Evolutionary conservation across 805 yeast species (phyloP).

Genomic region (Barnettozyma populi): DNA sequence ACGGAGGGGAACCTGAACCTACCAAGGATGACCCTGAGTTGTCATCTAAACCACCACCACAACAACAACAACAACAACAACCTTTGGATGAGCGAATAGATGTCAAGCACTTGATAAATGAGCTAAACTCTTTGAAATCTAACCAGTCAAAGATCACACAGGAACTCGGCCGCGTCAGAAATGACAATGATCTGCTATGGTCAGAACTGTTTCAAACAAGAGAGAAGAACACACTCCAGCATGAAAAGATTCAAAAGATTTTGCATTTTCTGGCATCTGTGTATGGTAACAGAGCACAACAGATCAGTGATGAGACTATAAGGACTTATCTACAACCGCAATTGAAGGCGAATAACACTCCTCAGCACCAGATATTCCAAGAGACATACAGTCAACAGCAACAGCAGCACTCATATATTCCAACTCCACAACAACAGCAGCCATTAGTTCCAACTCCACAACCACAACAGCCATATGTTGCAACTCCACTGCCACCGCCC

Average conservation of each 20-base stretch:
- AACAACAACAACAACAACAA: too few species aligned
- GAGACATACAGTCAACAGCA: background rate
- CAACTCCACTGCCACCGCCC: background rate
- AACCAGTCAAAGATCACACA: slow-evolving; percentile 79
- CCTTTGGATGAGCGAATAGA: slow-evolving; percentile 5
- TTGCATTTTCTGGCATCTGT: slow-evolving; percentile 80
- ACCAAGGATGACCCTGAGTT: background rate
- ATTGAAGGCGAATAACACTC: background rate
- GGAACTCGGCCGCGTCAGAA: slow-evolving; percentile 73
- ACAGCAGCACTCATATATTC: too few species aligned
- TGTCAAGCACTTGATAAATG: slow-evolving; percentile 38
- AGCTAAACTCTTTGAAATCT: slow-evolving; percentile 47
- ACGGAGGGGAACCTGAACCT: background rate
- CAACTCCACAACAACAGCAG: too few species aligned
- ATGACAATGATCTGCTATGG: slow-evolving; percentile 89
- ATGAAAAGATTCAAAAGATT: slow-evolving; percentile 82
- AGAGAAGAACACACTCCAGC: slow-evolving; percentile 79
- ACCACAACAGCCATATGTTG: too few species aligned
- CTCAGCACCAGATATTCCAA: background rate
- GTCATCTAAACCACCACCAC: too few species aligned
- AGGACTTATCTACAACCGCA: background rate
- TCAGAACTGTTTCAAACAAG: slow-evolving; percentile 77
- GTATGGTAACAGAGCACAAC: slow-evolving; percentile 19
- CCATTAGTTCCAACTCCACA: too few species aligned
- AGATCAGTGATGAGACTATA: slow-evolving; percentile 14